Percentiles rank a stretch among this genome's conserved stretches.
These are phyloP conservation scores for Ceratocystis alfenasii DNA, from an alignment of 2,329 filamentous ascomycete genomes.

Conservation along the genomic window DNA sequence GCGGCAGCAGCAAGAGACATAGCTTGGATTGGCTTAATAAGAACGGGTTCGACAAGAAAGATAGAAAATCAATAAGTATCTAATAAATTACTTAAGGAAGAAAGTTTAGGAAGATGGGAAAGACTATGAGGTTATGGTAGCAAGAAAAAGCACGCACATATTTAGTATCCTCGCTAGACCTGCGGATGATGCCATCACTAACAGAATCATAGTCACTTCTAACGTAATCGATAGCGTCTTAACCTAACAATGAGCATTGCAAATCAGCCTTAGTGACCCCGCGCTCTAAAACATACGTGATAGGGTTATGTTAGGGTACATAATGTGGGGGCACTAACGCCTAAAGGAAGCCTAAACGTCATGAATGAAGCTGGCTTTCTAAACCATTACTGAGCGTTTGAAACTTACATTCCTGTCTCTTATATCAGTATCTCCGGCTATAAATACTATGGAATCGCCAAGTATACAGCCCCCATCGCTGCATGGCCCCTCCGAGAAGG, in stretches of 20 bases:
- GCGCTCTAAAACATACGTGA: too few relatives aligned
- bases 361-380: neutral
- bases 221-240: neutral
- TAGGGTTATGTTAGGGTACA: neutral
- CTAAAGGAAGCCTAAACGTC: neutral
- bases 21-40: constrained; percentile 25
- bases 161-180: neutral
- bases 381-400: neutral
- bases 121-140: neutral
- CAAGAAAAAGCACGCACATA: constrained; percentile 1
- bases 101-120: neutral
- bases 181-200: constrained; percentile 1
- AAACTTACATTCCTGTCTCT: neutral
- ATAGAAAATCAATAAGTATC: neutral
- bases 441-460: neutral
- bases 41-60: neutral
- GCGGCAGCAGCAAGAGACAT: constrained; percentile 53
- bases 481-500: constrained; percentile 44
- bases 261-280: too few relatives aligned
- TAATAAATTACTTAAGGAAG: neutral
- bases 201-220: neutral
- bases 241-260: neutral
- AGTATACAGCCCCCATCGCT: constrained; percentile 29
- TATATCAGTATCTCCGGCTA: neutral
- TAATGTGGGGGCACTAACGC: neutral